Percentiles rank a stretch among this genome's conserved stretches.
These are phyloP conservation scores for Fusarium sp. DNA, from an alignment of 2,329 filamentous ascomycete species.

Conservation along the genomic window DNA sequence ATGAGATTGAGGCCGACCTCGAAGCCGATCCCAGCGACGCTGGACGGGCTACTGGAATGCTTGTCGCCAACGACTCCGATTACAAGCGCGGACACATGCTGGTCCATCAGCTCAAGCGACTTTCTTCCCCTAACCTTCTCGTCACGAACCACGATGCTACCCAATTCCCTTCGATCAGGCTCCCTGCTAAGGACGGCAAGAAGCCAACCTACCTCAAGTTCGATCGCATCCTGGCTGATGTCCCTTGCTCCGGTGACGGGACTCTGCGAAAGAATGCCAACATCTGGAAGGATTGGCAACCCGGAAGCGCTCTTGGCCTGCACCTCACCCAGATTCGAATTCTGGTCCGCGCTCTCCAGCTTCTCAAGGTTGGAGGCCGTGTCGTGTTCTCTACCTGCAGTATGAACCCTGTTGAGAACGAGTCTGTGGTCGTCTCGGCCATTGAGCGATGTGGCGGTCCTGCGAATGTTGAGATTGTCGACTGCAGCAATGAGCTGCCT, in stretches of 20 bases:
- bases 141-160: conserved; percentile 99
- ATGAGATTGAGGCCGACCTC: conserved; percentile 61
- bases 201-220: conserved; percentile 87
- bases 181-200: conserved; percentile 68
- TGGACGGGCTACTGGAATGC: conserved; percentile 87
- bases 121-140: conserved; percentile 95
- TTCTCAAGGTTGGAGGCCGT: conserved; percentile 93
- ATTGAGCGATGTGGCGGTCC: conserved; percentile 89
- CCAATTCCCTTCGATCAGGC: conserved; percentile 89
- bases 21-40: conserved; percentile 73
- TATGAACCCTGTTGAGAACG: conserved; percentile 98
- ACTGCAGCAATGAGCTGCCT: conserved; percentile 81
- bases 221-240: conserved; percentile 94
- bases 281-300: conserved; percentile 95
- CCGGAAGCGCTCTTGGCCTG: conserved; percentile 85
- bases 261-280: conserved; percentile 92
- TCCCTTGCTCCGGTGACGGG: conserved; percentile 95
- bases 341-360: conserved; percentile 88
- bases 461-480: conserved; percentile 82
- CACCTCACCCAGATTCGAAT: conserved; percentile 90
- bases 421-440: conserved; percentile 87
- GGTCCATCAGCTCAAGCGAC: conserved; percentile 95
- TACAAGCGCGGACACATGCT: conserved; percentile 98
- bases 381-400: conserved; percentile 99
- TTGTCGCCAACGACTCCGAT: conserved; percentile 96